phyloP scores from a whole-genome alignment of 805 yeast species.

The Wickerhamomyces ciferrii region DNA sequence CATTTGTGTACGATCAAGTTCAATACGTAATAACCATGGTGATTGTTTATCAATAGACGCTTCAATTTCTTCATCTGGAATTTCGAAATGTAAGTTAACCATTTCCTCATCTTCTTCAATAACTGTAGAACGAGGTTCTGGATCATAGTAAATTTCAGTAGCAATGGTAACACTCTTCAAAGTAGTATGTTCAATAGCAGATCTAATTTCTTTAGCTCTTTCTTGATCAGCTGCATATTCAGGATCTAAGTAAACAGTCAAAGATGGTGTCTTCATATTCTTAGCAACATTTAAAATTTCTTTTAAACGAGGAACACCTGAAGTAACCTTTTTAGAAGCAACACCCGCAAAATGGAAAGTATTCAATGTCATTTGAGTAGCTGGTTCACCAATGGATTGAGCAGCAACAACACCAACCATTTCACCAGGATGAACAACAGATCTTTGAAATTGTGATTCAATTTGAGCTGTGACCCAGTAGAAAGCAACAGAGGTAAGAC shows the following conservation, averaged over 20 bases:
- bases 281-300: conserved; percentile 98
- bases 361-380: conserved; percentile 95
- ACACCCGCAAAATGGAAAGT: conserved; percentile 99
- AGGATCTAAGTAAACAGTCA: conserved; percentile 85
- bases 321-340: conserved; percentile 90
- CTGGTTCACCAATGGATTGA: conserved; percentile 97
- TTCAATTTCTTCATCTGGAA: conserved; percentile 97
- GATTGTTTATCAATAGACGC: conserved; percentile 91
- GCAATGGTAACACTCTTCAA: conserved; percentile 94
- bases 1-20: conserved; percentile 98
- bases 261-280: conserved; percentile 98
- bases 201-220: conserved; percentile 89
- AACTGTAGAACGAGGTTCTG: conserved; percentile 96
- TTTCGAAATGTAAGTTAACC: conserved; percentile 93
- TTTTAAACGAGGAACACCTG: conserved; percentile 97
- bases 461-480: conserved; percentile 96
- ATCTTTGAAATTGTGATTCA: conserved; percentile 87
- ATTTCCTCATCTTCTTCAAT: conserved; percentile 96
- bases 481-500: conserved; percentile 78
- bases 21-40: conserved; percentile 96
- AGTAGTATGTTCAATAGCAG: conserved; percentile 96
- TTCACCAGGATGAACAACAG: conserved; percentile 94
- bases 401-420: conserved; percentile 99
- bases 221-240: conserved; percentile 86
- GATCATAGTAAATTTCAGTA: conserved; percentile 95